Base-by-base conservation (phyloP, 768 basidiomycete genomes). In the Terana coerulea region DNA sequence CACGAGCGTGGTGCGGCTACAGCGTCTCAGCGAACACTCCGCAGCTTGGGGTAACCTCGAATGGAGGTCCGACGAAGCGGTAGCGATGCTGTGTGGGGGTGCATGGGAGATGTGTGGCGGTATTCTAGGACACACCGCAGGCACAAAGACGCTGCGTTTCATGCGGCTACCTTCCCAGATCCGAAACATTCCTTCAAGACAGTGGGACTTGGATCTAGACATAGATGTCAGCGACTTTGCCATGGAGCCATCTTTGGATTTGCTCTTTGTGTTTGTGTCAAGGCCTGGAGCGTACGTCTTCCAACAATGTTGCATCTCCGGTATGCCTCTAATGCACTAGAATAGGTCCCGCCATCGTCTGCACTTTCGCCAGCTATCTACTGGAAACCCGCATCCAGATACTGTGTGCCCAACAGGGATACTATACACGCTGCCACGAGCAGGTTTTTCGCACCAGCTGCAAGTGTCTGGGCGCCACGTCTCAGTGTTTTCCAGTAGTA, bases 221-320 rank as follows among this genome's bases (percentile, higher is more conserved):
- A 55, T 77, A 29, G 29, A 53, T 12, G 58, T 82, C 10, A 72
- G 77, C n/a, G 83, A 84, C 58, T 83, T 83, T 55, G 72, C 71
- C 6, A 75, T 88, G 70, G 86, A 88, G 61, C 80, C 83, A 14
- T 74, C 79, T 22, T 84, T 85, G 58, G 79, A 87, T 61, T 71
- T 88, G 30, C 69, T 86, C 6, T 72, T 85, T 6, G 55, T 79
- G 15, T 64, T 83, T 5, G 74, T n/a, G 78, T 56, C 63, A 58
- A 30, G 22, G 46, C n/a, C n/a, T n/a, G n/a, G n/a, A n/a, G n/a
- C n/a, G n/a, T n/a, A n/a, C n/a, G n/a, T n/a, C n/a, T n/a, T n/a
- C n/a, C n/a, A n/a, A n/a, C n/a, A n/a, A n/a, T n/a, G n/a, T n/a
- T n/a, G n/a, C n/a, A n/a, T n/a, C n/a, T n/a, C n/a, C n/a, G n/a